phyloP scores from a whole-genome alignment of 495 filamentous ascomycete genomes.

The Diplogelasinospora grovesii region DNA sequence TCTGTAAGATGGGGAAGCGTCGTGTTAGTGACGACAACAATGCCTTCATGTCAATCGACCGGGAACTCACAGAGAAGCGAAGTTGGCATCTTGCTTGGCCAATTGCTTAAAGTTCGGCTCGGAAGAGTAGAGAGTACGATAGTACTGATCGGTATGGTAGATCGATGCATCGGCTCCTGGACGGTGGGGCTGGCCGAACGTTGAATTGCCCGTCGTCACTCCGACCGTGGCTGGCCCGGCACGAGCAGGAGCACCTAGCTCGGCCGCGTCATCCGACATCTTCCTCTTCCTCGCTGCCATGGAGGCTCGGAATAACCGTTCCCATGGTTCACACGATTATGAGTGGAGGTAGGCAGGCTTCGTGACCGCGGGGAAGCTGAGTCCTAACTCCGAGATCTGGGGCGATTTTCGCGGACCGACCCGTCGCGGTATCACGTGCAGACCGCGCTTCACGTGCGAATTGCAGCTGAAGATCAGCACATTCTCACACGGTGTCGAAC shows the following conservation, averaged over 20 bases:
- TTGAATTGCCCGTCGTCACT: too few species aligned
- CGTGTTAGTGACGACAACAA: not conserved
- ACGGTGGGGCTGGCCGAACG: not conserved
- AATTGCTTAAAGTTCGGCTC: constrained; percentile 32
- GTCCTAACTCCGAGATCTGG: too few species aligned
- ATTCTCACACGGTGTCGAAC: too few species aligned
- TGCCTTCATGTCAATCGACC: not conserved
- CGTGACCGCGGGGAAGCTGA: too few species aligned
- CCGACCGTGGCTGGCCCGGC: not conserved
- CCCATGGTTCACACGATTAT: too few species aligned
- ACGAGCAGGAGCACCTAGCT: not conserved
- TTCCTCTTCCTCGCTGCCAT: constrained; percentile 24
- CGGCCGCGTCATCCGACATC: constrained; percentile 4
- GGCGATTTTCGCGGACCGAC: too few species aligned
- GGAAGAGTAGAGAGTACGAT: constrained; percentile 26
- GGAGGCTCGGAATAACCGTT: too few species aligned
- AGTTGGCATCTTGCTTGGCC: constrained; percentile 24
- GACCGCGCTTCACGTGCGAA: too few species aligned
- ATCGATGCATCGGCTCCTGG: not conserved
- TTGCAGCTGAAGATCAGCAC: too few species aligned
- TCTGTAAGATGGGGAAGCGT: constrained; percentile 12
- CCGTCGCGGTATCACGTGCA: too few species aligned
- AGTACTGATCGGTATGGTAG: constrained; percentile 27
- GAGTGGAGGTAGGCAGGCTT: too few species aligned
- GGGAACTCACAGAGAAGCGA: constrained; percentile 3